Evolutionary conservation across 1,139 yeast species (phyloP).

Genomic region (Casaregolazyma suthepensis): DNA sequence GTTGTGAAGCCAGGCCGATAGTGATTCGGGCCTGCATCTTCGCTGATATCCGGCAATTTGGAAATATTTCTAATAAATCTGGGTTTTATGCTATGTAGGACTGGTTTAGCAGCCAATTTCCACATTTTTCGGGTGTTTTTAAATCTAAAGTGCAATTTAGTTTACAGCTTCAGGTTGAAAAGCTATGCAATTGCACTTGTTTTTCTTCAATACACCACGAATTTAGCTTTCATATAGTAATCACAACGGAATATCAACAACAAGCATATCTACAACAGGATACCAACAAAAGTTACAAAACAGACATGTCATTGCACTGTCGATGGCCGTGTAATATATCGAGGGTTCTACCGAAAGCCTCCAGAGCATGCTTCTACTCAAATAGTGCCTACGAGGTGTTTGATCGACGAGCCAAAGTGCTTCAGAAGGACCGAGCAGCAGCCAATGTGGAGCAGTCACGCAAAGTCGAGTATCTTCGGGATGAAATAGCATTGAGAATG

Average conservation of each 20-base stretch:
- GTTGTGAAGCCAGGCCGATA: conserved; percentile 5
- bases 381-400: conserved; percentile 46
- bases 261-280: too few relatives aligned
- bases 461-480: conserved; percentile 66
- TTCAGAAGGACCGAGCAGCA: conserved; percentile 55
- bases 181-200: not conserved
- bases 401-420: conserved; percentile 53
- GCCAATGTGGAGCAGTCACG: conserved; percentile 42
- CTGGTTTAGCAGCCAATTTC: not conserved
- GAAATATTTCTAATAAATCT: not conserved
- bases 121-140: not conserved
- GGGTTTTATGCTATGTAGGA: not conserved
- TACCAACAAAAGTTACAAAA: not conserved
- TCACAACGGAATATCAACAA: not conserved
- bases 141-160: not conserved
- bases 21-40: not conserved
- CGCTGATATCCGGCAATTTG: not conserved
- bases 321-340: not conserved
- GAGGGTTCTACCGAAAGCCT: not conserved
- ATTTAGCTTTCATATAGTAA: not conserved
- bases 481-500: conserved; percentile 67
- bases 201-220: not conserved
- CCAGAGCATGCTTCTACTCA: not conserved
- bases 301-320: not conserved
- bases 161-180: not conserved